phyloP scores from a whole-genome alignment of 2,329 filamentous ascomycete genomes.

The Exophiala spinifera region DNA sequence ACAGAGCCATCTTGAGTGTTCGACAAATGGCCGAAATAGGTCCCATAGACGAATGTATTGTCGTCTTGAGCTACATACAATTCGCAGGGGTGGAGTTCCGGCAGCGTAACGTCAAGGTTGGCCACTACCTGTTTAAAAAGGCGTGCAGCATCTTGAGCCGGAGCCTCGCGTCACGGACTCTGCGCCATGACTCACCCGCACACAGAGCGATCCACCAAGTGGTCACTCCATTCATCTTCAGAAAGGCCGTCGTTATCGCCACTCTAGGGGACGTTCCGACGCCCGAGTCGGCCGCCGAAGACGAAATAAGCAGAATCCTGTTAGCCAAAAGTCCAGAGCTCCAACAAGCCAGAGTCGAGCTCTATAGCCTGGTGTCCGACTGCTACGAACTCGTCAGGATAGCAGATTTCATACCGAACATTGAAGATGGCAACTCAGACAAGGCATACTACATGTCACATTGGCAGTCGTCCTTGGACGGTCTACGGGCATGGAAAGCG shows the following conservation, averaged over 20 bases:
- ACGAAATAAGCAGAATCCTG: neutral
- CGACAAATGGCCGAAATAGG: constrained; percentile 5
- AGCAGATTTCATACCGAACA: constrained; percentile 1
- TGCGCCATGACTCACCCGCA: neutral
- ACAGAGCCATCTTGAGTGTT: constrained; percentile 15
- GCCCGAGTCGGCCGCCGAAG: neutral
- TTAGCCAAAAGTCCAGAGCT: constrained; percentile 6
- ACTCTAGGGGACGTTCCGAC: constrained; percentile 12
- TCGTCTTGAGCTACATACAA: constrained; percentile 24
- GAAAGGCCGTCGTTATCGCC: constrained; percentile 14
- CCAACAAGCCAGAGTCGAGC: constrained; percentile 9
- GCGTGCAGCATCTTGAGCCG: constrained; percentile 6
- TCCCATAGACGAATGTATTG: constrained; percentile 9
- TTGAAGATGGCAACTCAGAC: constrained; percentile 3
- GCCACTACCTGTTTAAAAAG: constrained; percentile 25
- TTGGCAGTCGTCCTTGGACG: too few relatives aligned
- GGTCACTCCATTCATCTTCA: constrained; percentile 18
- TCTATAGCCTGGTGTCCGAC: constrained; percentile 10
- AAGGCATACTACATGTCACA: constrained; percentile 3
- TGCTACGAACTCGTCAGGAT: constrained; percentile 18
- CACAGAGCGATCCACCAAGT: constrained; percentile 14
- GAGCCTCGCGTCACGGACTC: constrained; percentile 4
- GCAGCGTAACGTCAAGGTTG: constrained; percentile 35
- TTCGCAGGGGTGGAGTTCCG: constrained; percentile 29
- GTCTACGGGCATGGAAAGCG: constrained; percentile 14